A percentile compares a stretch with the other conserved stretches of the same genome.
phyloP scores from a whole-genome alignment of 2,329 filamentous ascomycete species.

The Penicillium paneum region DNA sequence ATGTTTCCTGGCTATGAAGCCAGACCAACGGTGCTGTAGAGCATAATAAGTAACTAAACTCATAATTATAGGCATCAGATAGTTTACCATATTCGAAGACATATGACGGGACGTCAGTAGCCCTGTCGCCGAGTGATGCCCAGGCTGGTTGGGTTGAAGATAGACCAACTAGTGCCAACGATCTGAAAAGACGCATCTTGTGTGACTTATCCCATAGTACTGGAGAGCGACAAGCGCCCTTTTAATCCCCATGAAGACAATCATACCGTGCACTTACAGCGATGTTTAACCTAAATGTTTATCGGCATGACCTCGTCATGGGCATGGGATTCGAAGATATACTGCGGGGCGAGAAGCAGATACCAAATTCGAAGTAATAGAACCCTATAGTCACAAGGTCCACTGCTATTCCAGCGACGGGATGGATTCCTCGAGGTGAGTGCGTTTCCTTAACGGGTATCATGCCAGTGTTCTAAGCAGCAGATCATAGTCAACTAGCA shows the following conservation, averaged over 20 bases:
- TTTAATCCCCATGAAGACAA: not conserved
- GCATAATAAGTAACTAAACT: not conserved
- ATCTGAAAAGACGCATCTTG: slow-evolving; percentile 4
- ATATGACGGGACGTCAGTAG: slow-evolving; percentile 40
- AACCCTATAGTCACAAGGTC: not conserved
- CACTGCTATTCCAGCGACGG: not conserved
- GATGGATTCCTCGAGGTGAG: not conserved
- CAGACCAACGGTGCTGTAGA: slow-evolving; percentile 51
- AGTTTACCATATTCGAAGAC: slow-evolving; percentile 46
- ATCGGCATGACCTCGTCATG: slow-evolving; percentile 9
- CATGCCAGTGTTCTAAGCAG: slow-evolving; percentile 1
- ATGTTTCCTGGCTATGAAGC: slow-evolving; percentile 49
- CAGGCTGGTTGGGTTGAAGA: not conserved
- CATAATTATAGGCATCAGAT: not conserved
- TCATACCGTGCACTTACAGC: not conserved
- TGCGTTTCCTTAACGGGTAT: not conserved
- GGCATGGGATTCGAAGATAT: not conserved
- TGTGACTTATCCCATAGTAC: not conserved
- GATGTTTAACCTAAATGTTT: not conserved
- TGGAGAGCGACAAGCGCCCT: not conserved
- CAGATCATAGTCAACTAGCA: not conserved
- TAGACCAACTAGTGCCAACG: slow-evolving; percentile 8
- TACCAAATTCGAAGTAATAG: not conserved
- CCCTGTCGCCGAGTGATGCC: slow-evolving; percentile 1
- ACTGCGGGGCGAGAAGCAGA: not conserved